Percentiles rank a stretch among this genome's conserved stretches.
phyloP scores from a whole-genome alignment of 192 early-diverging fungal genomes.

The Entophlyctis luteolus region DNA sequence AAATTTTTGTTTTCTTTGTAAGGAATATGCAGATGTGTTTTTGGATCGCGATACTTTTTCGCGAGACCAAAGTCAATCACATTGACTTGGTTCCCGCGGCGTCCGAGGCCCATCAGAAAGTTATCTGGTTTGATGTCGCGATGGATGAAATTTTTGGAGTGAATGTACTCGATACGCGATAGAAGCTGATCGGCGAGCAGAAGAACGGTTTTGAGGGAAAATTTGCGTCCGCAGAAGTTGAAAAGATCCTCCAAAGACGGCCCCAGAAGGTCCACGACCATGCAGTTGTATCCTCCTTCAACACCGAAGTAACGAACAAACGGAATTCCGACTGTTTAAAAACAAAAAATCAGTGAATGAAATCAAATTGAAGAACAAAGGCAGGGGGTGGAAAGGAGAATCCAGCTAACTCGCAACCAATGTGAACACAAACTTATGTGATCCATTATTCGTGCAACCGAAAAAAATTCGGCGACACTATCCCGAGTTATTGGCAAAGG shows the following conservation, averaged over 20 bases:
- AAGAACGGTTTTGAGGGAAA: conserved; percentile 59
- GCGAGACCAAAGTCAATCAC: conserved; percentile 66
- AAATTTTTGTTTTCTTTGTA: conserved; percentile 66
- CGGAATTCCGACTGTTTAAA: conserved; percentile 55
- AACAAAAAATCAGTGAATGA: no score
- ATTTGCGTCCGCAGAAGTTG: conserved; percentile 64
- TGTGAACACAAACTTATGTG: no score
- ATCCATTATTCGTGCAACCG: no score
- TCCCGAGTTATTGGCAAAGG: no score
- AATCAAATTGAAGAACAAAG: no score
- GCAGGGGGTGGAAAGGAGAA: no score
- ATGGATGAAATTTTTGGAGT: conserved; percentile 67
- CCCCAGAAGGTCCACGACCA: conserved; percentile 62
- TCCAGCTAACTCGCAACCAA: no score
- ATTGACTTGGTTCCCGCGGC: conserved; percentile 63
- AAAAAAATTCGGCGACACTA: no score
- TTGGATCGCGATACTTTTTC: conserved; percentile 63
- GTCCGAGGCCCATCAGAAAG: conserved; percentile 57
- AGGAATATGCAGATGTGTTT: conserved; percentile 62
- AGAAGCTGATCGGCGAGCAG: conserved; percentile 54
- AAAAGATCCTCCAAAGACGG: conserved; percentile 60
- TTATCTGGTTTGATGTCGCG: conserved; percentile 64
- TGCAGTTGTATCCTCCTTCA: conserved; percentile 53
- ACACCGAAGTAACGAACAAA: conserved; percentile 62
- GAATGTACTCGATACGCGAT: conserved; percentile 62